These are phyloP conservation scores for Cupressus sempervirens DNA, from an alignment of 75 land plant genomes.

Conservation along the genomic window DNA sequence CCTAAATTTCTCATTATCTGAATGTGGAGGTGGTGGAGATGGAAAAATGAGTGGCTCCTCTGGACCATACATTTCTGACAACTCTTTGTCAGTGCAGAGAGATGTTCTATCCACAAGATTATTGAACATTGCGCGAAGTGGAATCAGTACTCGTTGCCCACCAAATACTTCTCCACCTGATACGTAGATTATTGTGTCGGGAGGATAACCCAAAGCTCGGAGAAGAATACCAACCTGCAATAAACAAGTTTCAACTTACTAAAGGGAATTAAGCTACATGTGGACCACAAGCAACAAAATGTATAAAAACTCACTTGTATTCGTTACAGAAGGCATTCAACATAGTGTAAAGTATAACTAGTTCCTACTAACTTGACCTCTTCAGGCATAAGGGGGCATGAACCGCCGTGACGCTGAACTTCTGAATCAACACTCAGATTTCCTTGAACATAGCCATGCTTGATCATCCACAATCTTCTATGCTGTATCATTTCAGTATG, in stretches of 20 bases:
- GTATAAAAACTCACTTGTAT: not conserved
- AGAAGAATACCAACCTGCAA: conserved; percentile 80
- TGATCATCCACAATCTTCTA: conserved; percentile 57
- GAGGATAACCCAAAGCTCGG: conserved; percentile 71
- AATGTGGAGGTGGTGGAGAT: conserved; percentile 22
- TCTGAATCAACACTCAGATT: conserved; percentile 66
- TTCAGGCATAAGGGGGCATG: conserved; percentile 82
- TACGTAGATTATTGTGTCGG: conserved; percentile 67
- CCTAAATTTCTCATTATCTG: conserved; percentile 25
- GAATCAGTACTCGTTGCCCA: conserved; percentile 75
- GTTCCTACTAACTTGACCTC: conserved; percentile 42
- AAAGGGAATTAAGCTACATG: not conserved
- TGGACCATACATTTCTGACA: conserved; percentile 53
- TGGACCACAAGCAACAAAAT: not conserved
- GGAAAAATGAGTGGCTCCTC: conserved; percentile 32
- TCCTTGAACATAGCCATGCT: conserved; percentile 45
- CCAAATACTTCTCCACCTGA: conserved; percentile 79
- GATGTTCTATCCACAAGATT: conserved; percentile 78
- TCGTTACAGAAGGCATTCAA: not conserved
- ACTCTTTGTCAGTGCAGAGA: conserved; percentile 56
- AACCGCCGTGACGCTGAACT: conserved; percentile 54
- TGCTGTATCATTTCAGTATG: conserved; percentile 79
- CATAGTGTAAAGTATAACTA: conserved; percentile 6
- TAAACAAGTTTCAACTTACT: not conserved
- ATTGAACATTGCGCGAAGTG: conserved; percentile 70